A percentile compares a stretch with the other conserved stretches of the same genome.
phyloP scores from a whole-genome alignment of 768 basidiomycete species.

The Strobilomyces confusus region DNA sequence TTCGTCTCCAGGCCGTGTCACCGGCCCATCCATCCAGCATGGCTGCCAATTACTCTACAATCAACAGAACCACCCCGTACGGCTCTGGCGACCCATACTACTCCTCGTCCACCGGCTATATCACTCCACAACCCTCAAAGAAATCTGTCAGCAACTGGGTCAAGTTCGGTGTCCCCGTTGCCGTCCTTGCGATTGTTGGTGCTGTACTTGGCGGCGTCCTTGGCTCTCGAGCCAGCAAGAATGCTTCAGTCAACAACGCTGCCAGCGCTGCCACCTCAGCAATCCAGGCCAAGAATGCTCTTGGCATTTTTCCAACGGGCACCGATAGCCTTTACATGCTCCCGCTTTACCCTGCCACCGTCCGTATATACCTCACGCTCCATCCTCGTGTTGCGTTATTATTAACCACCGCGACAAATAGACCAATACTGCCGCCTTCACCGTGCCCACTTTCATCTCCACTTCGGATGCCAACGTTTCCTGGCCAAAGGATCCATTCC shows the following conservation, averaged over 20 bases:
- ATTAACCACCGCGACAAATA: conserved; percentile 24
- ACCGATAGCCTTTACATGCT: conserved; percentile 78
- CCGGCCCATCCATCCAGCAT: conserved; percentile 28
- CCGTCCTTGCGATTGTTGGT: conserved; percentile 57
- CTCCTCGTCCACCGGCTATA: conserved; percentile 65
- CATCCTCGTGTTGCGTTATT: not conserved
- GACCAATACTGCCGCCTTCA: conserved; percentile 74
- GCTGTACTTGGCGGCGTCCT: conserved; percentile 79
- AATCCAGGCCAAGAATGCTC: conserved; percentile 52
- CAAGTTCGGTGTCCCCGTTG: conserved; percentile 68
- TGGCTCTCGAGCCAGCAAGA: conserved; percentile 54
- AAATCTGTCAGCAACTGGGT: conserved; percentile 66
- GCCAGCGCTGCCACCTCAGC: conserved; percentile 43
- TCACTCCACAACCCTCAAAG: conserved; percentile 50
- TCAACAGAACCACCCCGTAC: conserved; percentile 40
- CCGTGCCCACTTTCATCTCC: conserved; percentile 64
- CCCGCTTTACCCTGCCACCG: conserved; percentile 86
- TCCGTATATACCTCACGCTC: conserved; percentile 43
- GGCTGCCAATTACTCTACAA: conserved; percentile 38
- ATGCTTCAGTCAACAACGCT: conserved; percentile 24
- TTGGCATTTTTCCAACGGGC: conserved; percentile 68
- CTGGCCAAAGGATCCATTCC: conserved; percentile 81
- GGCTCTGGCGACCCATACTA: conserved; percentile 68
- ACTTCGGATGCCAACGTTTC: conserved; percentile 47
- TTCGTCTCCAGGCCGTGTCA: conserved; percentile 5